These are phyloP conservation scores for Tuctoria greenei DNA, from an alignment of 176 grass and related monocot species.

Conservation along the genomic window DNA sequence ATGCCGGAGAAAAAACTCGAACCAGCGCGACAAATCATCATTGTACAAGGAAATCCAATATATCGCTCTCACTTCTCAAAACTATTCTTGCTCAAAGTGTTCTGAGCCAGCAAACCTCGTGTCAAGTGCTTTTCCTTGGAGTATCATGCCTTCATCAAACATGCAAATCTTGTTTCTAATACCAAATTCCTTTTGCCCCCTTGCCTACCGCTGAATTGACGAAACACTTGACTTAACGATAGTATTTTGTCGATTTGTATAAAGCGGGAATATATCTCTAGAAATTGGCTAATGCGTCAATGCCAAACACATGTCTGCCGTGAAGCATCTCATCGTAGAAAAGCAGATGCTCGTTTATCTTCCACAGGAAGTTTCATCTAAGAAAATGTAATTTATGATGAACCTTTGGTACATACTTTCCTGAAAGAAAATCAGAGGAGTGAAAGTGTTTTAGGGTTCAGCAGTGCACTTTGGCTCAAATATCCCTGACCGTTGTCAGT, in stretches of 20 bases:
- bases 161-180: slow-evolving; percentile 53
- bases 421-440: no score
- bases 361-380: slow-evolving; percentile 56
- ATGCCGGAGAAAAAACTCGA: slow-evolving; percentile 40
- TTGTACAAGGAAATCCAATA: slow-evolving; percentile 38
- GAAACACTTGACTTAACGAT: slow-evolving; percentile 35
- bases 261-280: slow-evolving; percentile 49
- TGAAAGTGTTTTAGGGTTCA: no score
- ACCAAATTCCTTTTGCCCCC: slow-evolving; percentile 32
- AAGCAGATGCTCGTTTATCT: slow-evolving; percentile 78
- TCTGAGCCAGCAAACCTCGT: not conserved
- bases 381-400: slow-evolving; percentile 41
- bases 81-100: slow-evolving; percentile 23
- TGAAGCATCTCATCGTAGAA: slow-evolving; percentile 74
- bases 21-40: slow-evolving; percentile 42
- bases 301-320: slow-evolving; percentile 64
- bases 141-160: slow-evolving; percentile 50
- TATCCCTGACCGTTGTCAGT: no score
- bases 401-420: slow-evolving; percentile 55
- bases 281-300: slow-evolving; percentile 61
- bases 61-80: slow-evolving; percentile 6
- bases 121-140: slow-evolving; percentile 19
- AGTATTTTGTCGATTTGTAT: slow-evolving; percentile 22
- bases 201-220: slow-evolving; percentile 50
- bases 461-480: no score